Evolutionary conservation across 345 rosid genomes (phyloP).

Genomic region (Rubroshorea leprosula): DNA sequence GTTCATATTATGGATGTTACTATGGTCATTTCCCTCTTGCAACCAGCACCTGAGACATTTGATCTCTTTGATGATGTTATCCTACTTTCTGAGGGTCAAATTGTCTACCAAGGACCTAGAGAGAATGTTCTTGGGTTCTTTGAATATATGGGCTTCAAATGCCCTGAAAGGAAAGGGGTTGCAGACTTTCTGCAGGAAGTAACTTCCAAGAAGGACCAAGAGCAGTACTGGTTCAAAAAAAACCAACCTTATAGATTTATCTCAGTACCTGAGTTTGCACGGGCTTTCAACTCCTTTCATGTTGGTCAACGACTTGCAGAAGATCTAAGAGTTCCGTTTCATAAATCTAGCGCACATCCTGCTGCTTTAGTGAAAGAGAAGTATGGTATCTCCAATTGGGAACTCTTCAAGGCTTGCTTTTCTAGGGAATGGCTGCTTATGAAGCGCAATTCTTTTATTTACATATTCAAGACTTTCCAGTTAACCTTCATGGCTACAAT

Average conservation of each 20-base stretch:
- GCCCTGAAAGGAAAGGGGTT: slow-evolving; percentile 13
- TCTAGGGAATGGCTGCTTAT: slow-evolving; percentile 46
- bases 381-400: slow-evolving; percentile 31
- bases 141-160: slow-evolving; percentile 27
- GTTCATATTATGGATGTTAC: slow-evolving; percentile 63
- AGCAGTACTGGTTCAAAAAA: slow-evolving; percentile 30
- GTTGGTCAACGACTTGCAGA: slow-evolving; percentile 19
- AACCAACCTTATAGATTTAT: slow-evolving; percentile 24
- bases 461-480: slow-evolving; percentile 46
- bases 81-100: slow-evolving; percentile 59
- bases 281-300: slow-evolving; percentile 24
- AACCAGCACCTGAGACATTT: slow-evolving; percentile 78
- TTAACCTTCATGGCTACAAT: slow-evolving; percentile 46
- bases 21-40: slow-evolving; percentile 68
- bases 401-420: slow-evolving; percentile 31
- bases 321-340: slow-evolving; percentile 19
- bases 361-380: slow-evolving; percentile 30
- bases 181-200: slow-evolving; percentile 9
- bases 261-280: slow-evolving; percentile 23
- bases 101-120: slow-evolving; percentile 68
- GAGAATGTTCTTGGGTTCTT: slow-evolving; percentile 61
- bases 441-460: slow-evolving; percentile 42
- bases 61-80: slow-evolving; percentile 76
- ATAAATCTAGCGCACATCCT: slow-evolving; percentile 23
- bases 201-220: slow-evolving; percentile 20